Base-by-base conservation (phyloP, 768 basidiomycete species). In the Collybiopsis luxurians region DNA sequence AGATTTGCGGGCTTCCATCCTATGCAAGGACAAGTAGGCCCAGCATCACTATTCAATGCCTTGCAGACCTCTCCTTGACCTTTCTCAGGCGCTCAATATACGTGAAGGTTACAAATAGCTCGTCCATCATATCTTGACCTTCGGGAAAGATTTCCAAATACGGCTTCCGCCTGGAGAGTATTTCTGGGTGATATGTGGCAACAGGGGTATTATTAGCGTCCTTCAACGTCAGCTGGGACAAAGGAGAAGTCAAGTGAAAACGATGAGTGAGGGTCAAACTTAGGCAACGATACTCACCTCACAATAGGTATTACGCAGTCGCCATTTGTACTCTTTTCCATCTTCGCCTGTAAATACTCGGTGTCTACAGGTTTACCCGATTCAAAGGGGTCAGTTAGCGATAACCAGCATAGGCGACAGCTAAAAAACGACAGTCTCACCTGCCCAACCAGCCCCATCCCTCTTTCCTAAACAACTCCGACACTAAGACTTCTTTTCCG, bases 21-120 rank as follows among this genome's bases (percentile, higher is more conserved):
- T n/a, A n/a, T n/a, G n/a, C n/a, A n/a, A n/a, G n/a, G n/a, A n/a
- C n/a, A n/a, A n/a, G n/a, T n/a, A n/a, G n/a, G n/a, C n/a, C n/a
- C n/a, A n/a, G n/a, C n/a, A n/a, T n/a, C n/a, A n/a, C n/a, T n/a
- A n/a, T n/a, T n/a, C n/a, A n/a, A n/a, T n/a, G n/a, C n/a, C n/a
- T n/a, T n/a, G n/a, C n/a, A n/a, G n/a, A n/a, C n/a, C n/a, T n/a
- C n/a, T 34, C 65, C 60, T 54, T 65, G 21, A 64, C 66, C 48
- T 61, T 64, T 24, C 70, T 59, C 12, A 64, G 28, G 54, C 66
- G 66, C 50, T 70, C 66, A 19, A 70, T 49, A 45, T 67, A 70
- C 23, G 70, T 57, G 46, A 71, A 71, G 2, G 71, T 69, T 6
- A 69, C 40, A 2, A 71, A 31, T 19, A 71, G 66, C 26, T 59